phyloP scores from a whole-genome alignment of 2,329 filamentous ascomycete genomes.

The Pestalotiopsis sp. region DNA sequence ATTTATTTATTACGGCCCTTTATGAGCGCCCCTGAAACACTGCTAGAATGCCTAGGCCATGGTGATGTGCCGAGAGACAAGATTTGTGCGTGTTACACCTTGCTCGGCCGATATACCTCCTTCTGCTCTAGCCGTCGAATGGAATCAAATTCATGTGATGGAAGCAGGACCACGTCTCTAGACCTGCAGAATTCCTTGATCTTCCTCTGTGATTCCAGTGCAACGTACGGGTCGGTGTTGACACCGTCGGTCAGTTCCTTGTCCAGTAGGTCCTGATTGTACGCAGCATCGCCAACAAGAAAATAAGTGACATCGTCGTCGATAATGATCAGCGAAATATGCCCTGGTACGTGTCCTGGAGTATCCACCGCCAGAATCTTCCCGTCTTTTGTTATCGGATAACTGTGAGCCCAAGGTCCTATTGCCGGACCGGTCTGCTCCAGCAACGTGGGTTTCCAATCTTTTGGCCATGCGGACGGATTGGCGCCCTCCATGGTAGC shows the following conservation, averaged over 20 bases:
- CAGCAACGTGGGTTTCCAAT: slow-evolving; percentile 29
- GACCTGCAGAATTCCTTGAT: slow-evolving; percentile 31
- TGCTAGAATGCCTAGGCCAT: too few species aligned
- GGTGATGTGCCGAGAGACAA: too few species aligned
- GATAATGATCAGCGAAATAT: slow-evolving; percentile 27
- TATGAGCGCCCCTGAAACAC: too few species aligned
- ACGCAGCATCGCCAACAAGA: slow-evolving; percentile 32
- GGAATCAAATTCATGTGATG: slow-evolving; percentile 23
- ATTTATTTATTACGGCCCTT: too few species aligned
- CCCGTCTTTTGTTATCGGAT: slow-evolving; percentile 29
- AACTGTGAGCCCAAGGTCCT: slow-evolving; percentile 29
- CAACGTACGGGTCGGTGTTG: slow-evolving; percentile 28
- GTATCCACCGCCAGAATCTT: slow-evolving; percentile 31
- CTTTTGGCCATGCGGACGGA: slow-evolving; percentile 31
- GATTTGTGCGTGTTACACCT: too few species aligned
- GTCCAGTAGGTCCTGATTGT: slow-evolving; percentile 29
- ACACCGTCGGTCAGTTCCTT: slow-evolving; percentile 32
- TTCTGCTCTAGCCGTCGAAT: neutral
- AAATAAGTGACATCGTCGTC: slow-evolving; percentile 23
- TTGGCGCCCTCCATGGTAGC: slow-evolving; percentile 28
- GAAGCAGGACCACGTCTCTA: slow-evolving; percentile 25
- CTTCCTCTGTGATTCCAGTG: slow-evolving; percentile 27
- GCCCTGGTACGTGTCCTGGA: slow-evolving; percentile 34
- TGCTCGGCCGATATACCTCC: neutral
- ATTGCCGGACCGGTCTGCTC: slow-evolving; percentile 23